Evolutionary conservation across 371 early-diverging fungal species (phyloP), one percentile per base, ranked within the genome.

Genomic region (Lichtheimia hyalospora): DNA sequence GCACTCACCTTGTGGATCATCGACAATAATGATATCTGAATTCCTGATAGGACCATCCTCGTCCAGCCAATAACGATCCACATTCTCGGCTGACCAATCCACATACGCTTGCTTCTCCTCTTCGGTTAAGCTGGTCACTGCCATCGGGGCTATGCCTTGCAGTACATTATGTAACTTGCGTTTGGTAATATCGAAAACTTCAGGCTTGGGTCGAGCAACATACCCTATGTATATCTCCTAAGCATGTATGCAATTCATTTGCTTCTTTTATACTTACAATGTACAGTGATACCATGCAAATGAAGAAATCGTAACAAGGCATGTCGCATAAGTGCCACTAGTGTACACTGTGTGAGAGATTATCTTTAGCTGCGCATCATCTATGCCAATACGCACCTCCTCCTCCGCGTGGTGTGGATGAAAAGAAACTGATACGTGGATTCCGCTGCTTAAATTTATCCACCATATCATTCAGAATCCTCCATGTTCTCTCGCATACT

Each of bases 251-350:
- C 6, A 41, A 39, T 39, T 42, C 8, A 12, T 4, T 15, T 20
- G 42, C 39, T 40, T 21, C 7, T 20, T 1, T 28, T 16, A 18
- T 7, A 63, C 75, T 70, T 77, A 81, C 81, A 95, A 62, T 87
- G 86, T 41, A 78, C 83, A 62, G 87, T 80, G n/a, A 93, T 71
- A 48, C 77, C 85, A 16, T 84, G 75, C 50, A 93, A 68, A 23
- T 75, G 66, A 53, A 89, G 74, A 61, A 92, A 81, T 18, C 95
- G 81, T 24, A 93, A 64, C 4, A 89, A 67, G 4, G 93, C 90
- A 69, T 95, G 93, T 55, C 93, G 84, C 95, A 95, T 95, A 46
- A 95, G 77, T 5, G 95, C 93, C 15, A 95, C 95, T 84, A 60
- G 5, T 54, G 2, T 16, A n/a, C 14, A 15, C 5, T 15, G 8